Evolutionary conservation across 768 basidiomycete genomes (phyloP).

Genomic region (Macrolepiota albuminosa): DNA sequence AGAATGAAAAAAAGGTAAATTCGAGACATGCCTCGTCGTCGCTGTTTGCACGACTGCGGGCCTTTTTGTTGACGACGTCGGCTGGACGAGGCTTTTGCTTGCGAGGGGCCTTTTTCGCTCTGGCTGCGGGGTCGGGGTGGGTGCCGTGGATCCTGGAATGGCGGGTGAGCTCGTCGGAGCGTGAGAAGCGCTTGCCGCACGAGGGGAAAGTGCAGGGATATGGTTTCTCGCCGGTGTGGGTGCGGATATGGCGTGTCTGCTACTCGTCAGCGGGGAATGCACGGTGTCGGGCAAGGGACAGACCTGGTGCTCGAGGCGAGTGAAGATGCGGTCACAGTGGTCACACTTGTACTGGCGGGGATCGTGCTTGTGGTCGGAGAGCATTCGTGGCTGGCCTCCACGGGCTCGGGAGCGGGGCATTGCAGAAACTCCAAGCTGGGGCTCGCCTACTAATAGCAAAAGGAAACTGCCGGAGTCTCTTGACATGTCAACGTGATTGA

Average conservation of each 20-base stretch:
- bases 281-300: slow-evolving; percentile 7
- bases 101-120: slow-evolving; percentile 10
- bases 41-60: slow-evolving; percentile 70
- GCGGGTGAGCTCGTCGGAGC: slow-evolving; percentile 97
- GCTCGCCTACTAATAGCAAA: too few relatives aligned
- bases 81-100: background rate
- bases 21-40: slow-evolving; percentile 64
- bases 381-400: slow-evolving; percentile 11
- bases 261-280: too few relatives aligned
- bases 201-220: slow-evolving; percentile 87
- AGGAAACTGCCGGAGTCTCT: too few relatives aligned
- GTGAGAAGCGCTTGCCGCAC: slow-evolving; percentile 98
- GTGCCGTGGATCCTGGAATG: slow-evolving; percentile 82
- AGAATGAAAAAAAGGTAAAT: too few relatives aligned
- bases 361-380: slow-evolving; percentile 27
- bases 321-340: slow-evolving; percentile 93
- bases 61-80: slow-evolving; percentile 60
- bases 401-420: too few relatives aligned
- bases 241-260: slow-evolving; percentile 96
- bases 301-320: slow-evolving; percentile 94
- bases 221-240: slow-evolving; percentile 97
- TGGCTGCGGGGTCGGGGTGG: slow-evolving; percentile 38
- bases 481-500: too few relatives aligned
- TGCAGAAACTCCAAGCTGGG: too few relatives aligned
- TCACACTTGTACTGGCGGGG: slow-evolving; percentile 90